Base-by-base conservation (phyloP, 108 stramenopile genomes). In the Chaetoceros tenuissimus region DNA sequence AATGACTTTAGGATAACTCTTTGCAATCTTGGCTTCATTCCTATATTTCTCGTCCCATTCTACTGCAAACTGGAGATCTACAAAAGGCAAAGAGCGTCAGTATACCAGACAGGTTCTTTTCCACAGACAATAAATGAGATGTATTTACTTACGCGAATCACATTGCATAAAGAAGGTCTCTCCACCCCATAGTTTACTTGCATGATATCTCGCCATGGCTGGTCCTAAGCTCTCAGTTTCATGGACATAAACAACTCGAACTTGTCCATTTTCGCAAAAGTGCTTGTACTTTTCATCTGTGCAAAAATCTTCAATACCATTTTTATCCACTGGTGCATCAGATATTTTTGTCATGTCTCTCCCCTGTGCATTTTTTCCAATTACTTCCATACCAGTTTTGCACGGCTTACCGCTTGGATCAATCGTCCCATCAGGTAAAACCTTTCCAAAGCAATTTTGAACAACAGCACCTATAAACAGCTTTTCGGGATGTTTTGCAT, bases 181-280 rank as follows among this genome's bases (percentile, higher is more conserved):
- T 2, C 96, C 96, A 40, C 85, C 73, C 92, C 94, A 96, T 22
- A 96, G 71, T 69, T 94, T 94, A 28, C 75, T 76, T 7, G 87
- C 85, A 69, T 77, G 81, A 59, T 92, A 97, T 60, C 96, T 53
- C 22, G 94, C 96, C 44, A 86, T 75, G 48, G 88, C 83, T 1
- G 97, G 97, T 24, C 97, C 97, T 28, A 88, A 75, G 47, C 73
- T 61, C 60, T 96, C 97, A 24, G 78, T 78, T 64, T 98, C 95
- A 58, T 95, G 72, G 13, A 94, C 79, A 49, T 81, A 84, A 28
- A 97, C 53, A 8, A 77, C 76, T 1, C 94, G 82, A 47, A 95
- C 72, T 45, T 87, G 89, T 1, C 88, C 87, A 1, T 47, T 48
- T 20, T 75, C 66, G 49, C 89, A 92, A 69, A 79, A 83, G 20